Percentiles rank a stretch among this genome's conserved stretches.
Evolutionary conservation across 306 rosid species (phyloP).

Genomic region (Prunus mira): DNA sequence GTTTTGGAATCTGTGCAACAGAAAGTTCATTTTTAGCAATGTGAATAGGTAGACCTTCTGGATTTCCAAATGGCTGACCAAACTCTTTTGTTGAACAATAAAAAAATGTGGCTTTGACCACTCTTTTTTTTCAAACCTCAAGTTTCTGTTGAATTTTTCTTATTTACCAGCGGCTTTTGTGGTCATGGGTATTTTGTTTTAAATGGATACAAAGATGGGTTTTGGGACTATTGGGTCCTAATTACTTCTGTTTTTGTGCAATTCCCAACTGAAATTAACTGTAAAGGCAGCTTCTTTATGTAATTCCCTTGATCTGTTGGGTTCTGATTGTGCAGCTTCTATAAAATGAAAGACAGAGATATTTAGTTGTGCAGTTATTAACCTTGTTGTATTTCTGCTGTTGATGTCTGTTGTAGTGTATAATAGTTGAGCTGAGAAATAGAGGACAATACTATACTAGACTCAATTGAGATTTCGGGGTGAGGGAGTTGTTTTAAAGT

Average conservation of each 20-base stretch:
- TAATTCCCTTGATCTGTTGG: constrained; percentile 25
- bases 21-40: constrained; percentile 36
- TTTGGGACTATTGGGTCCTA: constrained; percentile 5
- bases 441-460: constrained; percentile 6
- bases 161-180: constrained; percentile 23
- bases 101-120: constrained; percentile 47
- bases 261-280: constrained; percentile 22
- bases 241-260: constrained; percentile 20
- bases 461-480: constrained; percentile 31
- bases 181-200: constrained; percentile 38
- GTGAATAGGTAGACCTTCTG: constrained; percentile 42
- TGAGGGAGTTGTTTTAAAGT: constrained; percentile 20
- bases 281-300: constrained; percentile 26
- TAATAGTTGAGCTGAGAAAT: constrained; percentile 31
- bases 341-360: background rate
- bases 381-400: constrained; percentile 19
- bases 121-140: constrained; percentile 20
- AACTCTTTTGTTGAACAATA: constrained; percentile 10
- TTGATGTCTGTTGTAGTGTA: constrained; percentile 36
- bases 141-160: constrained; percentile 26
- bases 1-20: constrained; percentile 15
- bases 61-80: constrained; percentile 42
- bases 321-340: background rate
- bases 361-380: background rate
- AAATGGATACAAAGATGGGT: constrained; percentile 18